Evolutionary conservation across 2,329 filamentous ascomycete genomes (phyloP).

Genomic region (Microdochium bolleyi): DNA sequence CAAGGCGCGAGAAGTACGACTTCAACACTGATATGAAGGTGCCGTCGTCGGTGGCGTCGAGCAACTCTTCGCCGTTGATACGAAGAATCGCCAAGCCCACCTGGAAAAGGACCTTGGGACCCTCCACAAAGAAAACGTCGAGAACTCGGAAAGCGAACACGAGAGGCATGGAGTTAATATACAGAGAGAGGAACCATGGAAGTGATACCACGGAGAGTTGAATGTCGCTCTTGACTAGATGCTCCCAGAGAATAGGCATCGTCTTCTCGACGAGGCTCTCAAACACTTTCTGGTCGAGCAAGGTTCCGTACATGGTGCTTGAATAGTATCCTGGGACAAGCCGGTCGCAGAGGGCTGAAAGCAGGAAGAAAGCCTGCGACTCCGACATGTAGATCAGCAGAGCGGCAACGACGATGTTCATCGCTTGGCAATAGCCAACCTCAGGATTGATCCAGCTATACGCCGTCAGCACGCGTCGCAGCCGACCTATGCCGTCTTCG

Average conservation of each 20-base stretch:
- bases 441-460: conserved; percentile 97
- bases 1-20: conserved; percentile 83
- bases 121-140: conserved; percentile 97
- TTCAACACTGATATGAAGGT: conserved; percentile 96
- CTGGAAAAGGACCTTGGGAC: conserved; percentile 94
- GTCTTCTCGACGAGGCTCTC: conserved; percentile 97
- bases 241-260: conserved; percentile 97
- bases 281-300: conserved; percentile 94
- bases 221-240: conserved; percentile 93
- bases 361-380: conserved; percentile 86
- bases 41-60: conserved; percentile 90
- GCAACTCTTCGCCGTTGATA: conserved; percentile 91
- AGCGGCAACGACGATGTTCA: conserved; percentile 99
- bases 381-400: conserved; percentile 98
- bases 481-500: conserved; percentile 83
- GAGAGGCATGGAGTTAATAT: conserved; percentile 98
- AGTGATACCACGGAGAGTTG: conserved; percentile 95
- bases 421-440: conserved; percentile 97
- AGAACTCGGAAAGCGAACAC: conserved; percentile 95
- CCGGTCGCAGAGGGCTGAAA: conserved; percentile 86
- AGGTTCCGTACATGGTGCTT: conserved; percentile 96
- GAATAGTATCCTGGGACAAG: conserved; percentile 96
- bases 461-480: conserved; percentile 85
- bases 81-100: conserved; percentile 92
- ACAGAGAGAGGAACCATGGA: conserved; percentile 95